Conservation (phyloP, 73 alveolate species). For the Blepharisma stoltei region DNA sequence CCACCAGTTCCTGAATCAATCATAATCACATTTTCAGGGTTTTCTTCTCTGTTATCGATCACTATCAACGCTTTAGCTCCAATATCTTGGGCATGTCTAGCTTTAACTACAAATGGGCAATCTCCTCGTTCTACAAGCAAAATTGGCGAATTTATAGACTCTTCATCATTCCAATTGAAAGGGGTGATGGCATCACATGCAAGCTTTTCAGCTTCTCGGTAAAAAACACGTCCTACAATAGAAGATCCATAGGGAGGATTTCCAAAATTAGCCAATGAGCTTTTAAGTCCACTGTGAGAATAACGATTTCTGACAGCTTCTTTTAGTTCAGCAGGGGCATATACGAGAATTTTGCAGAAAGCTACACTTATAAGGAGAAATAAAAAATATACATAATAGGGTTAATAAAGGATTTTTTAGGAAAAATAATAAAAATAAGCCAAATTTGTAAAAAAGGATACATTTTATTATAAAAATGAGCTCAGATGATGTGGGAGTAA, state of each 20-base stretch:
- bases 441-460: no score
- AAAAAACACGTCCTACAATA: neutral
- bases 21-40: slow-evolving; percentile 55
- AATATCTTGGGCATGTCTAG: slow-evolving; percentile 61
- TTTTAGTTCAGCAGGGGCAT: no score
- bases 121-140: slow-evolving; percentile 59
- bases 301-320: no score
- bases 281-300: neutral
- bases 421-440: no score
- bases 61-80: slow-evolving; percentile 71
- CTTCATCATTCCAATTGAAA: neutral
- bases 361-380: no score
- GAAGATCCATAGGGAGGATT: slow-evolving; percentile 25
- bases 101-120: slow-evolving; percentile 63
- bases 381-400: no score
- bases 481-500: neutral
- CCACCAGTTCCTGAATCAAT: slow-evolving; percentile 68
- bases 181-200: neutral
- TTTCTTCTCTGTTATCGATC: slow-evolving; percentile 43
- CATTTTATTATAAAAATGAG: neutral
- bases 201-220: neutral
- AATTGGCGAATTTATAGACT: slow-evolving; percentile 1
- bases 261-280: slow-evolving; percentile 22
- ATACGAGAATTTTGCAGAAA: no score
- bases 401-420: no score